Percentiles rank a stretch among this genome's conserved stretches.
Evolutionary conservation across 345 rosid species (phyloP).

Genomic region (Boechera retrofracta): DNA sequence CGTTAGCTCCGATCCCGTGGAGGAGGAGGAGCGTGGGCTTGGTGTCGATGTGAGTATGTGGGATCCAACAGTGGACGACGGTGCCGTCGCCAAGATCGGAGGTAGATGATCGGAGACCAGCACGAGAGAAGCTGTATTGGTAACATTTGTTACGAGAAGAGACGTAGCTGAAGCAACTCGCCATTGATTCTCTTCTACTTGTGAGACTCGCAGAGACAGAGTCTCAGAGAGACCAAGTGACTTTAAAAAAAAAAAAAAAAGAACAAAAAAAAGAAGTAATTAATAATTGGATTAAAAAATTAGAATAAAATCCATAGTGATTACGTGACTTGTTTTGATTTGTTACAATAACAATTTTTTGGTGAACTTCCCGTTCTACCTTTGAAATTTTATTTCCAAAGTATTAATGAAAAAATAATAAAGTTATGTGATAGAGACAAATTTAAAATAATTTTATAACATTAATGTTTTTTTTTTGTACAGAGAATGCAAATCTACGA

Average conservation of each 20-base stretch:
- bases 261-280: neutral
- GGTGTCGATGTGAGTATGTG: conserved; percentile 48
- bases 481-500: neutral
- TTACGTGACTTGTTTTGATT: conserved; percentile 40
- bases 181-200: conserved; percentile 45
- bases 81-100: conserved; percentile 88
- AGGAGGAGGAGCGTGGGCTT: conserved; percentile 69
- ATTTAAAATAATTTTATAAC: neutral
- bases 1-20: conserved; percentile 95
- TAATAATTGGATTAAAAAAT: neutral
- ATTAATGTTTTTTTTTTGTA: neutral
- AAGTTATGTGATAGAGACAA: neutral
- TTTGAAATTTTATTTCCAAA: neutral
- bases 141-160: conserved; percentile 63
- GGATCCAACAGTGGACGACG: conserved; percentile 84
- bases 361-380: neutral
- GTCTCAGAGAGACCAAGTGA: neutral
- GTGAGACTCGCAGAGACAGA: conserved; percentile 20
- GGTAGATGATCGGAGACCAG: conserved; percentile 75
- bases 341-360: neutral
- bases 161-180: conserved; percentile 68
- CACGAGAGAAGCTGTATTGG: conserved; percentile 64
- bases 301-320: neutral
- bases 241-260: neutral
- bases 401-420: neutral